Percentiles rank a stretch among this genome's conserved stretches.
These are phyloP conservation scores for Solanum paucissectum DNA, from an alignment of 257 asterid species.

Conservation along the genomic window DNA sequence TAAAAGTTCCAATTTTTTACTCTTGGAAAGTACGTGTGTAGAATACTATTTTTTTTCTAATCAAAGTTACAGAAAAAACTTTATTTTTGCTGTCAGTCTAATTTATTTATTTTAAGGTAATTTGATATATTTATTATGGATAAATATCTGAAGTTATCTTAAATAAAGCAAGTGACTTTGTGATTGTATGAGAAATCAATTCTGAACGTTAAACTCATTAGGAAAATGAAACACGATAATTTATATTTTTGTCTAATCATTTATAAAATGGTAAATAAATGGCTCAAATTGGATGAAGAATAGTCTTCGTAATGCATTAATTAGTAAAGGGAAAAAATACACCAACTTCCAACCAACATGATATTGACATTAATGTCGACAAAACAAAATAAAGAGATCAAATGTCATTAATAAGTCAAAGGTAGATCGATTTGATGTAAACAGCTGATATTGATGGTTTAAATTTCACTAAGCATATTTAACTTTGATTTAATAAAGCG, in stretches of 20 bases:
- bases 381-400: neutral
- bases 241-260: neutral
- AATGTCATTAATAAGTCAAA: neutral
- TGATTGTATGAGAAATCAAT: neutral
- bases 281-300: neutral
- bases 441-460: neutral
- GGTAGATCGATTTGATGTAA: neutral
- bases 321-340: neutral
- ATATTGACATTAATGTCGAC: neutral
- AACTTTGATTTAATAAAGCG: neutral
- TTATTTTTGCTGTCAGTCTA: too few relatives aligned
- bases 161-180: neutral
- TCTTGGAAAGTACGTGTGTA: neutral
- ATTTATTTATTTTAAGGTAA: too few relatives aligned
- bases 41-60: neutral
- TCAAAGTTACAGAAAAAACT: accelerated
- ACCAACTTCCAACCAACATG: neutral
- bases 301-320: neutral
- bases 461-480: too few relatives aligned
- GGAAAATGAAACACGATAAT: accelerated
- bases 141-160: too few relatives aligned
- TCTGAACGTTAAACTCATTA: accelerated
- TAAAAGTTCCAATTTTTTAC: neutral
- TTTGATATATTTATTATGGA: too few relatives aligned
- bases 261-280: neutral